Evolutionary conservation across 1,284 basidiomycete genomes (phyloP).

Genomic region (Mycena sp.): DNA sequence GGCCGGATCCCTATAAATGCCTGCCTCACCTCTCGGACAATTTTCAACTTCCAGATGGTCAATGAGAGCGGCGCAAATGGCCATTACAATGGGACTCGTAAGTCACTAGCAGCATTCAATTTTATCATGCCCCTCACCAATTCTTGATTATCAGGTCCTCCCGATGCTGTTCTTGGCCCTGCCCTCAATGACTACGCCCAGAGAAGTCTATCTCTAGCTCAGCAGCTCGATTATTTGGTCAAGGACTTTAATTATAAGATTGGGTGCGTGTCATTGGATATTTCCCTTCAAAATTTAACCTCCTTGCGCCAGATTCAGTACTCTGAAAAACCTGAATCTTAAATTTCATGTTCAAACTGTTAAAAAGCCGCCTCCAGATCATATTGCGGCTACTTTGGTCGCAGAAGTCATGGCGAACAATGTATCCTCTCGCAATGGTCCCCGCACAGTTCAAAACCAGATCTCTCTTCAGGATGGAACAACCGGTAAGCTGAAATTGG

Average conservation of each 20-base stretch:
- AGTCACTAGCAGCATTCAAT: neutral
- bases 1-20: no score
- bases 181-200: conserved; percentile 3
- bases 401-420: no score
- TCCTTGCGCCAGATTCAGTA: no score
- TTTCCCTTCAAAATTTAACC: neutral
- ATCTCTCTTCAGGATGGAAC: no score
- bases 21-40: neutral
- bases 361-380: no score
- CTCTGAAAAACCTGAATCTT: no score
- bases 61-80: neutral
- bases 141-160: conserved; percentile 2
- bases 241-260: conserved; percentile 11
- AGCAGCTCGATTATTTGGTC: conserved; percentile 7
- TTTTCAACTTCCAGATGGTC: neutral
- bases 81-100: conserved; percentile 5
- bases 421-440: no score
- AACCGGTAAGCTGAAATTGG: no score
- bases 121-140: neutral
- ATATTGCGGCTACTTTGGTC: no score
- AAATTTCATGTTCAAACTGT: no score
- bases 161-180: neutral
- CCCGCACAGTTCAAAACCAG: no score
- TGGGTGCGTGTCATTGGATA: neutral
- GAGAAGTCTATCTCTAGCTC: neutral